These are phyloP conservation scores for Trypanosoma theileri DNA, from an alignment of 208 protist species.

Conservation along the genomic window DNA sequence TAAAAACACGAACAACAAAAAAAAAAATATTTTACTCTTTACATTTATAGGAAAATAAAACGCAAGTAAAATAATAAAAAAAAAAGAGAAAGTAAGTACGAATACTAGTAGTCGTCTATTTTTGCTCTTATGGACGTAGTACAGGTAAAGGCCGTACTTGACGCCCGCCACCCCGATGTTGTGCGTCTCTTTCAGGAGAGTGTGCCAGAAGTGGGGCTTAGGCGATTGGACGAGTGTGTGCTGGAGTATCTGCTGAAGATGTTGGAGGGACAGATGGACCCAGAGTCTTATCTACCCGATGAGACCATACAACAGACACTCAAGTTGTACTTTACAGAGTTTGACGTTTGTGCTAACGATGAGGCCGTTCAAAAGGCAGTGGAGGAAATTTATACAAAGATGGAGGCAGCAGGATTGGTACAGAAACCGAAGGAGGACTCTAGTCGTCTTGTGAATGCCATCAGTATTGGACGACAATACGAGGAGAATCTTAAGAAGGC, in stretches of 20 bases:
- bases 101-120: not conserved
- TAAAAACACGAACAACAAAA: no score
- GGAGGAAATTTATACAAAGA: slow-evolving; percentile 47
- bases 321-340: slow-evolving; percentile 76
- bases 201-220: slow-evolving; percentile 70
- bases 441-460: slow-evolving; percentile 66
- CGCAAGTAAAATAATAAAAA: not conserved
- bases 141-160: slow-evolving; percentile 56
- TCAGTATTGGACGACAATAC: slow-evolving; percentile 88
- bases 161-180: slow-evolving; percentile 50
- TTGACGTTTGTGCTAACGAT: slow-evolving; percentile 57
- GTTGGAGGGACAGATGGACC: slow-evolving; percentile 81
- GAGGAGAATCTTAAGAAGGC: slow-evolving; percentile 85
- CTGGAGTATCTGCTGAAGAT: slow-evolving; percentile 84
- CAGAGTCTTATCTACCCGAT: slow-evolving; percentile 79
- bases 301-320: slow-evolving; percentile 76
- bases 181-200: slow-evolving; percentile 63
- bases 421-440: slow-evolving; percentile 73
- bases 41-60: slow-evolving; percentile 12
- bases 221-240: slow-evolving; percentile 74
- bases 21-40: not conserved
- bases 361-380: slow-evolving; percentile 37
- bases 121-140: slow-evolving; percentile 52
- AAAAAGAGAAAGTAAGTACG: not conserved
- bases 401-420: slow-evolving; percentile 58